A percentile compares a stretch with the other conserved stretches of the same genome.
Evolutionary conservation across 139 green algal species (phyloP).

Genomic region (Protoeuglena noctilucae): DNA sequence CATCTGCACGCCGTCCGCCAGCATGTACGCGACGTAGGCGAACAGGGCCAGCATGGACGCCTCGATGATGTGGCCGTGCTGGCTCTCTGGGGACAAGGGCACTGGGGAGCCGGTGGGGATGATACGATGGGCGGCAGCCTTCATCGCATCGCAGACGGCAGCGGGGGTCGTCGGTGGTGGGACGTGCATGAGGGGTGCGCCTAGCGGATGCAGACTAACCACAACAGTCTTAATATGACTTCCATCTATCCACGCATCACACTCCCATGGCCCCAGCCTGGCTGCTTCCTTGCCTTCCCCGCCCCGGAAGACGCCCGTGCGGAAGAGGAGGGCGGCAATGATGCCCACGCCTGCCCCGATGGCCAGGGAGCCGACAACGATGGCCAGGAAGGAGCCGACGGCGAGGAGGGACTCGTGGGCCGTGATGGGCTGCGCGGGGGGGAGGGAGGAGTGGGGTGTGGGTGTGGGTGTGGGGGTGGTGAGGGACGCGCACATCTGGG

Average conservation of each 20-base stretch:
- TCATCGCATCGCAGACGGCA: too few species aligned
- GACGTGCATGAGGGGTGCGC: background rate
- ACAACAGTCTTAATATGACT: too few species aligned
- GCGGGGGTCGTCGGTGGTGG: background rate
- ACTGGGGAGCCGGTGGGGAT: too few species aligned
- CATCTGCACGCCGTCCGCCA: conserved; percentile 41
- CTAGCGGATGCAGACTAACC: too few species aligned
- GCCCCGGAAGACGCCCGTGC: too few species aligned
- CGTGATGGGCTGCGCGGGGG: conserved; percentile 9
- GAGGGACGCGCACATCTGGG: too few species aligned
- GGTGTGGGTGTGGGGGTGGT: too few species aligned
- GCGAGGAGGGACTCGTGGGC: conserved; percentile 24
- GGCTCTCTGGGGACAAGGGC: too few species aligned
- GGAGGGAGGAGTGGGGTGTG: background rate
- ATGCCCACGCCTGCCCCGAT: conserved; percentile 32
- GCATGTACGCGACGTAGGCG: conserved; percentile 48
- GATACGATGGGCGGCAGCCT: too few species aligned
- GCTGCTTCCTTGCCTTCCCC: too few species aligned
- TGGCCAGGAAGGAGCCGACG: conserved; percentile 29
- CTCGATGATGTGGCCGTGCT: conserved; percentile 29
- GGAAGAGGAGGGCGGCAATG: conserved; percentile 20
- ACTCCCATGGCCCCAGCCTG: too few species aligned
- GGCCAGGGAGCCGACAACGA: conserved; percentile 25
- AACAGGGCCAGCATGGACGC: conserved; percentile 35
- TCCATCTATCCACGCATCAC: too few species aligned